Conservation (phyloP, 1,139 yeast species). For the Chernovozyma aurita region DNA sequence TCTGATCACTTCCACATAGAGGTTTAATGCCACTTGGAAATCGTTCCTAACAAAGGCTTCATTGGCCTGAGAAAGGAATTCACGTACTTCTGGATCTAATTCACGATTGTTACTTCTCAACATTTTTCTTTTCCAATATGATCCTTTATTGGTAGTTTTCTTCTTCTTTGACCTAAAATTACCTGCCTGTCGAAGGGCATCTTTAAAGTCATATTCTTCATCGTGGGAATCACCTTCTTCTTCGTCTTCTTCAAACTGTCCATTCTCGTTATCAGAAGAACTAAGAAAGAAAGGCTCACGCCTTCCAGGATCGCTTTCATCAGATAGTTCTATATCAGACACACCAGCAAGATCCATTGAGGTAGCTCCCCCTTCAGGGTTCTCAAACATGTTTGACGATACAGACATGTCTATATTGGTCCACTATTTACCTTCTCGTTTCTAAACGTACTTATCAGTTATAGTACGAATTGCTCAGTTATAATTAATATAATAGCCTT, state of each 20-base stretch:
- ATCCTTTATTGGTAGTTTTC: slow-evolving; percentile 23
- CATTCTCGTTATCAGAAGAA: slow-evolving; percentile 14
- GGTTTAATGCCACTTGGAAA: slow-evolving; percentile 58
- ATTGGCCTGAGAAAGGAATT: slow-evolving; percentile 66
- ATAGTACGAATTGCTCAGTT: too few relatives aligned
- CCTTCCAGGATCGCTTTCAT: slow-evolving; percentile 9
- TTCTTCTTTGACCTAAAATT: slow-evolving; percentile 51
- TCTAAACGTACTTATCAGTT: too few relatives aligned
- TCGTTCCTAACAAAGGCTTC: slow-evolving; percentile 72
- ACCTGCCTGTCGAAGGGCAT: slow-evolving; percentile 61
- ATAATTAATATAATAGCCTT: too few relatives aligned
- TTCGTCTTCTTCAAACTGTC: slow-evolving; percentile 14
- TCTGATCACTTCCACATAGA: slow-evolving; percentile 70
- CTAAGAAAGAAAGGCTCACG: slow-evolving; percentile 5
- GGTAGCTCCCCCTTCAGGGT: slow-evolving; percentile 9
- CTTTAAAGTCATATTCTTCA: slow-evolving; percentile 48
- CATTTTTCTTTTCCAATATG: slow-evolving; percentile 30
- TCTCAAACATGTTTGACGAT: slow-evolving; percentile 16
- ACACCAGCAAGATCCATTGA: slow-evolving; percentile 3
- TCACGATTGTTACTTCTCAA: slow-evolving; percentile 38
- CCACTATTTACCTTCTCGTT: not conserved
- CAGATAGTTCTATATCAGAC: slow-evolving; percentile 1
- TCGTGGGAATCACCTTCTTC: slow-evolving; percentile 33
- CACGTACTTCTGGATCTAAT: slow-evolving; percentile 67
- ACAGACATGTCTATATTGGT: slow-evolving; percentile 4